These are phyloP conservation scores for Physcomitrium patens DNA, from an alignment of 225 moss, liverwort and hornwort species.

Conservation along the genomic window DNA sequence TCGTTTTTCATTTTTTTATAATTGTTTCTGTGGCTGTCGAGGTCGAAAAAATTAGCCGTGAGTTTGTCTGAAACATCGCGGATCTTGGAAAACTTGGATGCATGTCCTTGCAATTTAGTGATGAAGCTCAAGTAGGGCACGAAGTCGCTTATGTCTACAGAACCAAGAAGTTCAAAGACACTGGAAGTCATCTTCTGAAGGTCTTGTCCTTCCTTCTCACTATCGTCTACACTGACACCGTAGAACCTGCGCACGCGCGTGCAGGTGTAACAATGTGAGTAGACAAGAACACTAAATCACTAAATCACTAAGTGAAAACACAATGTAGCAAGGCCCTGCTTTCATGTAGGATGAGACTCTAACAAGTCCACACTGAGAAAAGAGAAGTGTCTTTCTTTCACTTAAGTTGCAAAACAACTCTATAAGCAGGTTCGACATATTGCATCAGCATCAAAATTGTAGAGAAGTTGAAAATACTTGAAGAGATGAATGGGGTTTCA, in stretches of 20 bases:
- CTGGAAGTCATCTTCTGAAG: constrained; percentile 20
- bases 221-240: not conserved
- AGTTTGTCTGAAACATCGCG: not conserved
- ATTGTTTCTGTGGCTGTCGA: constrained; percentile 17
- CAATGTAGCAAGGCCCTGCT: no score
- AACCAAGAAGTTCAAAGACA: not conserved
- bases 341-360: no score
- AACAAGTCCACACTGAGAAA: no score
- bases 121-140: constrained; percentile 38
- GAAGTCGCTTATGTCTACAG: constrained; percentile 29
- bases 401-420: no score
- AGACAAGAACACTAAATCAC: no score
- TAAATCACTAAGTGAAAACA: no score
- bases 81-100: constrained; percentile 17
- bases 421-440: no score
- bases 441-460: no score
- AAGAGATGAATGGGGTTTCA: no score
- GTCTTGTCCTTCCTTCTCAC: constrained; percentile 25
- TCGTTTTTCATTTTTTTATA: constrained; percentile 26
- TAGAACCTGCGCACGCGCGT: constrained; percentile 8
- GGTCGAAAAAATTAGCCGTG: constrained; percentile 19
- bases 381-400: no score
- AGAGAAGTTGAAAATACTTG: no score
- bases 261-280: no score
- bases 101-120: constrained; percentile 20